Base-by-base conservation (phyloP, 23 red algal species). In the Gracilaria vermiculophylla region DNA sequence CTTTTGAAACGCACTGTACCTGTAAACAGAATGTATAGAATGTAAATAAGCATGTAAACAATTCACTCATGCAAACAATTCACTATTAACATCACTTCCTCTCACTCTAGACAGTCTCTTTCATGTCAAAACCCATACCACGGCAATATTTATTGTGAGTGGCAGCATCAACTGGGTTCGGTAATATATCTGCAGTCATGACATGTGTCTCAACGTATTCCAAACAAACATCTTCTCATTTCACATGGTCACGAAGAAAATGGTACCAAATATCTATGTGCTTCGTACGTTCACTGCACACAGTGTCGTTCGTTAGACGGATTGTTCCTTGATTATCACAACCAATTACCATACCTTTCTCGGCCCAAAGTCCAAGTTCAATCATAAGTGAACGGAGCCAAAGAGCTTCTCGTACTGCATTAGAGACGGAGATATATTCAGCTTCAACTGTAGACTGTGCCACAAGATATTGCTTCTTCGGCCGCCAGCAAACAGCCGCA, bases 241-340 rank as follows among this genome's bases (percentile, higher is more conserved):
- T 19, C 28, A 86, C 50, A 76, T 86, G 43, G 42, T 72, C 54
- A 9, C 48, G 43, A 25, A 86, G 20, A 58, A 86, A 45, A 58
- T 86, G 60, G 56, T 74, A 86, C 10, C 64, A 21, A 33, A 74
- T 15, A 29, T 74, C 64, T 33, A 86, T 86, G 9, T 86, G 82
- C n/a, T 86, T 86, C 1, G 60, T 67, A 35, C 67, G 64, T 41
- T 87, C 67, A 58, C 41, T 77, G 45, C 64, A 64, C 31, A 45
- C 20, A n/a, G n/a, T n/a, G n/a, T n/a, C n/a, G n/a, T 3, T 87
- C 5, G 36, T 87, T 29, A 10, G 10, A 2, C 23, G 50, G 2
- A 78, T 5, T 17, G 5, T 15, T 28, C 74, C 74, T 54, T 78
- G 74, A 23, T 78, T 78, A 17, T 78, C 74, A 20, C 74, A 47